phyloP scores from a whole-genome alignment of 78 protist species.

The Chrysochromulina tobinii region DNA sequence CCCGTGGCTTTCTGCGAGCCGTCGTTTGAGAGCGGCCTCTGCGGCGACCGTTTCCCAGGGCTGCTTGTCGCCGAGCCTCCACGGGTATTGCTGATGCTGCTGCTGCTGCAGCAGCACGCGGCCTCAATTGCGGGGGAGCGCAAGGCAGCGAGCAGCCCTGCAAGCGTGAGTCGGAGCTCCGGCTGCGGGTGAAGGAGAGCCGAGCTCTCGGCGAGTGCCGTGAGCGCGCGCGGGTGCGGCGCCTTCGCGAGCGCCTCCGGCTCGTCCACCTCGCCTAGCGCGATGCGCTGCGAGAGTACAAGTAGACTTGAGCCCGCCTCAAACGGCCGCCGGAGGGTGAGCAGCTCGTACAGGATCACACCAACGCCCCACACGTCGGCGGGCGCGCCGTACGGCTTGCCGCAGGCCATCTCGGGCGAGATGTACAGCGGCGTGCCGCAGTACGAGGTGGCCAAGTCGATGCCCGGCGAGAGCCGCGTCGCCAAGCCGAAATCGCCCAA shows the following conservation, averaged over 20 bases:
- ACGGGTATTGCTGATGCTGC: no score
- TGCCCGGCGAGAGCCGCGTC: neutral
- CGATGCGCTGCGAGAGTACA: neutral
- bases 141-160: no score
- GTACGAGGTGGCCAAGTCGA: neutral
- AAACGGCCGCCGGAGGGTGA: neutral
- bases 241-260: neutral
- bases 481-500: constrained; percentile 46
- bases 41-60: no score
- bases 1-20: no score
- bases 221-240: neutral
- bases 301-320: neutral
- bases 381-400: neutral
- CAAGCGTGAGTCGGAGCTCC: no score
- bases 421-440: constrained; percentile 29
- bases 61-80: no score
- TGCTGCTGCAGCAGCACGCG: no score
- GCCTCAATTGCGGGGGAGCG: no score
- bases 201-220: neutral
- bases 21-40: no score
- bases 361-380: constrained; percentile 9
- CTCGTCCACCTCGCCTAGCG: neutral
- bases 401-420: constrained; percentile 2
- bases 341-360: neutral
- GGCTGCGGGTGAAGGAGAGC: neutral